Evolutionary conservation across 108 stramenopile genomes (phyloP), one percentile per base, ranked within the genome.

Genomic region (Cyclotella atomus): DNA sequence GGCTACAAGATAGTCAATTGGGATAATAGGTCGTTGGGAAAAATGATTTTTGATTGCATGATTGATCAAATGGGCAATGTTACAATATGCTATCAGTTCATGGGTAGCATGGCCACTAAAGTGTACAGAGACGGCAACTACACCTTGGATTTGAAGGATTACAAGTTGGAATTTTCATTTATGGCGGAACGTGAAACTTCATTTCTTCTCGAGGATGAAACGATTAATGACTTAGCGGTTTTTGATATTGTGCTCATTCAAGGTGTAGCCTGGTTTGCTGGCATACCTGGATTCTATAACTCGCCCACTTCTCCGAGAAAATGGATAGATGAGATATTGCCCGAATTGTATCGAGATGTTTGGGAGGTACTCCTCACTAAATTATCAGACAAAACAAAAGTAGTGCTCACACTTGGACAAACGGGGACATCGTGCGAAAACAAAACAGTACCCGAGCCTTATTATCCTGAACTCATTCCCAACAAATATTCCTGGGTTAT

Each of bases 211-310:
- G 10, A 29, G 41, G 55, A 70, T 7, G 34, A 27, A 4, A 24
- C 28, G 54, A 57, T 57, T 45, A 35, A 0, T 20, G 55, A 70
- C 24, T 29, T 59, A 6, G 20, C 38, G 3, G 19, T 55, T 34
- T 70, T 70, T 45, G 68, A 70, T 43, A 6, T 57, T 19, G 41
- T 57, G 24, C 59, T 70, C 27, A 41, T 70, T 25, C 68, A 70
- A 70, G 43, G 38, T 36, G 41, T 56, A 0, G 43, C 55, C 16
- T 59, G 56, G 56, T 70, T 17, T 32, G 1, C 3, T 27, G 25
- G 30, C 19, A 36, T 70, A 27, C 33, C 28, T 1, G 19, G 0
- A 4, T 4, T 12, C 17, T 21, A 57, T 15, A 56, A 70, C 59
- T 70, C 68, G 12, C 15, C 68, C 7, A 59, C 38, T 38, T 57